Conservation (phyloP, 305 asterid species). For the Fraxinus floribunda region DNA sequence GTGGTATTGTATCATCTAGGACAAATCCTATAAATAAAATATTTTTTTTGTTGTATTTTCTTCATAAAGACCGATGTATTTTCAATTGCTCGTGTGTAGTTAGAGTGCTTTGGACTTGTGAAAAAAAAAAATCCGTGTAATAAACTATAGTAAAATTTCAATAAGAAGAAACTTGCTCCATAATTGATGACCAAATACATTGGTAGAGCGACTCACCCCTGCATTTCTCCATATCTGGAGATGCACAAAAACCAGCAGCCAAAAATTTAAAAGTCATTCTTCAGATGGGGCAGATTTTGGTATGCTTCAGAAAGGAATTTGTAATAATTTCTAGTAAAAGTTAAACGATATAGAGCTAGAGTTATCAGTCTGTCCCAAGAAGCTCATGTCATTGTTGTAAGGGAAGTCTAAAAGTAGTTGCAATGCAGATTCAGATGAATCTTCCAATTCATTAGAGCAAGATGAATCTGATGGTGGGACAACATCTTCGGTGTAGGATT, state of each 20-base stretch:
- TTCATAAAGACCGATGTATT: background rate
- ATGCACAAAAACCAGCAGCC: constrained; percentile 11
- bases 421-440: constrained; percentile 76
- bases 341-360: constrained; percentile 34
- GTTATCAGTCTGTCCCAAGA: constrained; percentile 54
- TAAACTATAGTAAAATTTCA: background rate
- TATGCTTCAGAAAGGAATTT: constrained; percentile 19
- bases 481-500: constrained; percentile 25
- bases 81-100: background rate
- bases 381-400: constrained; percentile 76
- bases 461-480: constrained; percentile 33
- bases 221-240: background rate
- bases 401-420: constrained; percentile 83
- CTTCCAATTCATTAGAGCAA: constrained; percentile 59
- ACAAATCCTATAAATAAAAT: no score
- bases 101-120: background rate
- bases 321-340: constrained; percentile 26
- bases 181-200: background rate
- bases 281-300: background rate
- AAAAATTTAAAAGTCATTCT: constrained; percentile 13
- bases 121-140: background rate
- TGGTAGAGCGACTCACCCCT: background rate
- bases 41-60: background rate
- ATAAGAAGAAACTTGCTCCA: background rate
- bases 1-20: background rate